Base-by-base conservation (phyloP, 345 rosid species). In the Mallotus nudiflorus region DNA sequence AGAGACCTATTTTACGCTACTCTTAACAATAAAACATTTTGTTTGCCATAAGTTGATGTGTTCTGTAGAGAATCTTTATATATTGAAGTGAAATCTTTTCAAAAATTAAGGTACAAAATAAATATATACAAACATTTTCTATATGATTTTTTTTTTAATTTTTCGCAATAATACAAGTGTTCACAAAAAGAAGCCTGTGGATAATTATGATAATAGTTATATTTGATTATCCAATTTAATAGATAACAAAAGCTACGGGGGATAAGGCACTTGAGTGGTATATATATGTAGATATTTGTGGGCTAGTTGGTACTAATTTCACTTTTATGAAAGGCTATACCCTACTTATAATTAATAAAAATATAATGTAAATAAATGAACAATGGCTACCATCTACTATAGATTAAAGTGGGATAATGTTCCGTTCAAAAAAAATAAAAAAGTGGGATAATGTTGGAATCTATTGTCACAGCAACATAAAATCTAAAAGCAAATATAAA, bases 381-480 rank as follows among this genome's bases (percentile, higher is more conserved):
- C 37, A 16, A 3, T 1, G 33, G 19, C 11, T 22, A 22, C 15
- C 48, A 5, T 14, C 51, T 40, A 58, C n/a, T n/a, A n/a, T n/a
- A n/a, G 19, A 16, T 20, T 27, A 28, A 22, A 49, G 46, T 62
- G 51, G 44, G n/a, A n/a, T n/a, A n/a, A n/a, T n/a, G n/a, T n/a
- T n/a, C n/a, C n/a, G n/a, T n/a, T n/a, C n/a, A n/a, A n/a, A n/a
- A n/a, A n/a, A n/a, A n/a, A n/a, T n/a, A n/a, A n/a, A n/a, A n/a
- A n/a, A 20, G 71, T 51, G 68, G 52, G 73, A 75, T 67, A 73
- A 48, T 62, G 81, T 72, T 77, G 82, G 80, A 77, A 78, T 81
- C 78, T 53, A 8, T 59, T 31, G 74, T 61, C 81, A 67, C 81
- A 73, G 48, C 25, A 37, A 66, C 31, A 56, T 13, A 60, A 49